Base-by-base conservation (phyloP, 352 stramenopile genomes). In the Pythium monospermum region DNA sequence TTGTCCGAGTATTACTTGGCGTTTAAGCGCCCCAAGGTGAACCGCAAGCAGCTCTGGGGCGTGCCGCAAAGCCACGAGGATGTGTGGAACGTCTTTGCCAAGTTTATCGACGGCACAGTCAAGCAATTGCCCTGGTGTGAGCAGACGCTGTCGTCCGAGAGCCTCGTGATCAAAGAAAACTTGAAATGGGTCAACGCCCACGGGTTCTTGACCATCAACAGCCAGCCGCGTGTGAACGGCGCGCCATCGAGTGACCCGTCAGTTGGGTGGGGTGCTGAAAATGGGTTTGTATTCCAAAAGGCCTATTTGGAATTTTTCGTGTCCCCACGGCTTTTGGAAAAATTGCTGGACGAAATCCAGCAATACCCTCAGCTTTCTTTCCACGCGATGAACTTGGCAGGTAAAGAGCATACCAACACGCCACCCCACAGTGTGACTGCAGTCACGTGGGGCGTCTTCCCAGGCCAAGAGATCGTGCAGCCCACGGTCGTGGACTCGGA, bases 261-360 rank as follows among this genome's bases (percentile, higher is more conserved):
- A 27, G 96, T 98, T 64, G 96, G 96, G 30, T 99, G 96, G 96
- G 96, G 96, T 56, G 91, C 94, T 15, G 71, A 85, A 41, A 83
- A 95, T 45, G 96, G 96, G 21, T 87, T 95, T 46, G 94, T 99
- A 25, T 99, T 98, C 76, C 96, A 99, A 76, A 99, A 99, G 78
- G 95, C 94, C 6, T 99, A 99, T 73, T 88, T 98, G 47, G 96
- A 99, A 74, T 99, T 96, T 69, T 99, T 99, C 67, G 83, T 89
- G 22, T 94, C 84, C 26, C 95, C 94, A 19, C 64, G 66, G 13
- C 75, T 91, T 54, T 73, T 94, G 16, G 61, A 64, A 15, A 74
- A 88, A 47, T 65, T 89, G 13, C 59, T 89, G 8, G 74, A 59
- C 37, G 64, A 74, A 47, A 53, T 81, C 12, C 52, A 66, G 47